These are phyloP conservation scores for Endocalyx cinctus DNA, from an alignment of 2,329 filamentous ascomycete genomes.

Conservation along the genomic window DNA sequence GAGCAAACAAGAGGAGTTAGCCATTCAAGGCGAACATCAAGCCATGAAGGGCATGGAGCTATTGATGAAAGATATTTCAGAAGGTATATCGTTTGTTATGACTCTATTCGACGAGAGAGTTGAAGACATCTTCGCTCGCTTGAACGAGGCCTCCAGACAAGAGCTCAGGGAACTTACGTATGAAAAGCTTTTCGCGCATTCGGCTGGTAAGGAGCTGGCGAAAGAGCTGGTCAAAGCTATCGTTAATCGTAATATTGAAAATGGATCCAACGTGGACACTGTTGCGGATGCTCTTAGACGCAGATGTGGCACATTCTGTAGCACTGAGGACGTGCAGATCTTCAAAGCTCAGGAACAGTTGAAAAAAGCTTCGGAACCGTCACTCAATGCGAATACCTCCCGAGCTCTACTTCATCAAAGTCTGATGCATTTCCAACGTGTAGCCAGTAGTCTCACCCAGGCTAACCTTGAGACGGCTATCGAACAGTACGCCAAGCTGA, in stretches of 20 bases:
- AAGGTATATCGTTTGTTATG: constrained; percentile 92
- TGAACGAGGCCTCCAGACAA: constrained; percentile 66
- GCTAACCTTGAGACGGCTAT: constrained; percentile 77
- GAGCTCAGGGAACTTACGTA: constrained; percentile 76
- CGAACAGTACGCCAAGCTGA: constrained; percentile 71
- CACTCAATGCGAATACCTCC: constrained; percentile 68
- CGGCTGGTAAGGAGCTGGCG: constrained; percentile 78
- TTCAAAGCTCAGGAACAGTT: constrained; percentile 97
- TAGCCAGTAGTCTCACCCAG: constrained; percentile 75
- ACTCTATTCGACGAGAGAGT: constrained; percentile 93
- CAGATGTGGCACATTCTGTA: constrained; percentile 95
- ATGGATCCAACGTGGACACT: constrained; percentile 94
- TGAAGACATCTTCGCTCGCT: constrained; percentile 74
- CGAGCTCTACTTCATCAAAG: constrained; percentile 84
- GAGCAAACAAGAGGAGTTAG: constrained; percentile 85
- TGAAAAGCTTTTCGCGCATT: constrained; percentile 77
- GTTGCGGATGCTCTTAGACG: constrained; percentile 91
- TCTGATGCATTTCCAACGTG: constrained; percentile 79
- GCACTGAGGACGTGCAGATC: constrained; percentile 91
- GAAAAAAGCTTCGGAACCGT: constrained; percentile 79
- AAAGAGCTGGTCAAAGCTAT: constrained; percentile 96
- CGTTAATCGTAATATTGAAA: constrained; percentile 95
- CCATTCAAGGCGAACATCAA: constrained; percentile 89
- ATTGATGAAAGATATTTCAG: constrained; percentile 84
- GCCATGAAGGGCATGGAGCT: constrained; percentile 82